These are phyloP conservation scores for Rhodotorula toruloides DNA, from an alignment of 768 basidiomycete species.

Conservation along the genomic window DNA sequence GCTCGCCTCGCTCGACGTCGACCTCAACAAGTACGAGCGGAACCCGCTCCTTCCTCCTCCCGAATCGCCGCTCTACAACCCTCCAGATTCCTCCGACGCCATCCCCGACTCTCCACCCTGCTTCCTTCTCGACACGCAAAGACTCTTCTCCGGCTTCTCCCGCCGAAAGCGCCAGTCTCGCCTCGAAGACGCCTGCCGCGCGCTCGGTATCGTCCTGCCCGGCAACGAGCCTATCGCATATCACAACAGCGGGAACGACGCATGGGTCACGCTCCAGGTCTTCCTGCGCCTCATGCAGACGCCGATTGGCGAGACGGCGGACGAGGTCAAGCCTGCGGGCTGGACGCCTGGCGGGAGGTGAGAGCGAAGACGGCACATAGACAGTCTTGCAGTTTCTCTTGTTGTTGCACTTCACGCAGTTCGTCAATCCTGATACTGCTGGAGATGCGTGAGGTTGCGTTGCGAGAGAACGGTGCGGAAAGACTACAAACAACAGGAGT, in stretches of 20 bases:
- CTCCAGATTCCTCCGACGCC: not conserved
- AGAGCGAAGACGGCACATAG: no score
- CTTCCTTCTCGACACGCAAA: slow-evolving; percentile 30
- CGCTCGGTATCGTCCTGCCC: slow-evolving; percentile 55
- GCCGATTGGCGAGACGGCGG: not conserved
- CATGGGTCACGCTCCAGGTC: slow-evolving; percentile 8
- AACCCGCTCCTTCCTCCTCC: slow-evolving; percentile 3
- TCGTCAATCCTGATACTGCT: no score
- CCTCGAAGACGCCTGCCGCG: slow-evolving; percentile 60
- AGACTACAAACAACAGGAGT: no score
- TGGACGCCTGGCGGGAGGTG: slow-evolving; percentile 3
- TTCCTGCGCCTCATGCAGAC: slow-evolving; percentile 5
- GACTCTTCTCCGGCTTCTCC: slow-evolving; percentile 11
- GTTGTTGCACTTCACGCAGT: no score
- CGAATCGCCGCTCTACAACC: not conserved
- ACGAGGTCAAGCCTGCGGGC: not conserved
- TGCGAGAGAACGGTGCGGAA: no score
- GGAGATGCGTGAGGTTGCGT: no score
- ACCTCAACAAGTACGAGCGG: slow-evolving; percentile 55
- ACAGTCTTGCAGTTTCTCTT: no score
- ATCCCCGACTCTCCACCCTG: not conserved
- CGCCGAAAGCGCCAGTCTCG: slow-evolving; percentile 50
- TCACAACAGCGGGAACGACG: slow-evolving; percentile 73
- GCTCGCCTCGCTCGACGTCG: slow-evolving; percentile 65
- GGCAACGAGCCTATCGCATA: slow-evolving; percentile 47